Evolutionary conservation across 75 land plant genomes (phyloP).

Genomic region (Pinus albicaulis): DNA sequence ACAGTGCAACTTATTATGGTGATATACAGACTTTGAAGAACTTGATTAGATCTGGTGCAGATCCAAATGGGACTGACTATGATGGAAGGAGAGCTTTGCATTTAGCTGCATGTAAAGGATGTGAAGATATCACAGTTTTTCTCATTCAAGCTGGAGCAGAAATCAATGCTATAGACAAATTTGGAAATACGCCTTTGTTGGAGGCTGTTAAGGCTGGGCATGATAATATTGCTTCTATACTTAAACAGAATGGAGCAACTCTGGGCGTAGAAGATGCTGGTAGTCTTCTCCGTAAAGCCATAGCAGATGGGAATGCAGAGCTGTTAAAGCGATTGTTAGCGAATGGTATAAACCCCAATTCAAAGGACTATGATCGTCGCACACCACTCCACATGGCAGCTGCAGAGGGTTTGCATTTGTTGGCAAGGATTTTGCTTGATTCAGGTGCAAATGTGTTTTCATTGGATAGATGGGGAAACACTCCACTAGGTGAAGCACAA

Average conservation of each 20-base stretch:
- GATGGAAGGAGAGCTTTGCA: constrained; percentile 81
- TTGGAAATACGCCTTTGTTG: constrained; percentile 46
- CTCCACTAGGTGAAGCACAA: background rate
- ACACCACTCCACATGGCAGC: constrained; percentile 55
- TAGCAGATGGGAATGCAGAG: constrained; percentile 27
- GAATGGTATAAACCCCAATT: constrained; percentile 38
- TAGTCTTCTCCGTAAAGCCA: constrained; percentile 23
- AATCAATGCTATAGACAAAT: constrained; percentile 46
- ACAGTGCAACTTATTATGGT: constrained; percentile 74
- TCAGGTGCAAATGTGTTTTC: constrained; percentile 36
- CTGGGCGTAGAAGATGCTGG: constrained; percentile 28
- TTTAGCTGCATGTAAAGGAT: constrained; percentile 52
- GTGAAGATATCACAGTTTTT: constrained; percentile 32
- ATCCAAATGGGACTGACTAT: constrained; percentile 68
- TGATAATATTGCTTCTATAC: constrained; percentile 24
- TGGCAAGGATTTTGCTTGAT: constrained; percentile 26
- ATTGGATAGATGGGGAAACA: constrained; percentile 22
- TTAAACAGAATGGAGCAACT: constrained; percentile 30
- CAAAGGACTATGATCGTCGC: constrained; percentile 24
- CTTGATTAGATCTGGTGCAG: constrained; percentile 69
- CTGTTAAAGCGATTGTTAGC: constrained; percentile 27
- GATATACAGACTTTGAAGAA: constrained; percentile 53
- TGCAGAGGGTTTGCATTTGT: constrained; percentile 29
- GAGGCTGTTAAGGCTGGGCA: constrained; percentile 53
- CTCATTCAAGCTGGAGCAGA: constrained; percentile 48